Base-by-base conservation (phyloP, 2,329 filamentous ascomycete genomes). In the Purpureocillium takamizusanense region DNA sequence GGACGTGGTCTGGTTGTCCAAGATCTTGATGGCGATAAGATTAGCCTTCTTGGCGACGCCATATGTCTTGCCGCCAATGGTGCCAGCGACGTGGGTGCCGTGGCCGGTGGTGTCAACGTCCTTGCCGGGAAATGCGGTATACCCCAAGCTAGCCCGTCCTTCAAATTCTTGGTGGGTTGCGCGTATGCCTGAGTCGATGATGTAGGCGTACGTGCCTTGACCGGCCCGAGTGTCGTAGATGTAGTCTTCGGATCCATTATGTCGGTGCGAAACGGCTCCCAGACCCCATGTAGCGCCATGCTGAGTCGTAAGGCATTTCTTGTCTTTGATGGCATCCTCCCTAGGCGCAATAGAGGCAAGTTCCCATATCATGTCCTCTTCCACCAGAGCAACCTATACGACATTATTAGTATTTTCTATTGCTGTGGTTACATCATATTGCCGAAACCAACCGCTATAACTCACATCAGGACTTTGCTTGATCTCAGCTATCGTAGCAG, bases 181-280 rank as follows among this genome's bases (percentile, higher is more conserved):
- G 34, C 60, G 60, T 46, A 82, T 73, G 47, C 78, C 78, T 4
- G 76, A 81, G 56, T 83, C 78, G 34, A 83, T 68, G 16, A 83
- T 57, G 54, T 75, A 83, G 33, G 68, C 71, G 25, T 72, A 79
- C 47, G 73, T 73, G 29, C 66, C 68, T 18, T 59, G 27, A 21
- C 71, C 71, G 32, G 68, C 68, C 14, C 57, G 59, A 39, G 58
- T 59, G 51, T 76, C 71, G 44, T 72, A 76, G 35, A 67, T 53
- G 52, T 77, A 78, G 37, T 44, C 51, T 13, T 43, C 50, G 17
- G 39, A 49, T 29, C 52, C 55, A 1, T 38, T 38, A 1, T 37
- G 17, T 23, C 54, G 51, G 44, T 55, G 54, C 11, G 57, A 61
- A 40, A 62, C 47, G 11, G 57, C 43, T 15, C 50, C 55, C 2